These are phyloP conservation scores for Citrus sp. DNA, from an alignment of 345 rosid genomes.

Conservation along the genomic window DNA sequence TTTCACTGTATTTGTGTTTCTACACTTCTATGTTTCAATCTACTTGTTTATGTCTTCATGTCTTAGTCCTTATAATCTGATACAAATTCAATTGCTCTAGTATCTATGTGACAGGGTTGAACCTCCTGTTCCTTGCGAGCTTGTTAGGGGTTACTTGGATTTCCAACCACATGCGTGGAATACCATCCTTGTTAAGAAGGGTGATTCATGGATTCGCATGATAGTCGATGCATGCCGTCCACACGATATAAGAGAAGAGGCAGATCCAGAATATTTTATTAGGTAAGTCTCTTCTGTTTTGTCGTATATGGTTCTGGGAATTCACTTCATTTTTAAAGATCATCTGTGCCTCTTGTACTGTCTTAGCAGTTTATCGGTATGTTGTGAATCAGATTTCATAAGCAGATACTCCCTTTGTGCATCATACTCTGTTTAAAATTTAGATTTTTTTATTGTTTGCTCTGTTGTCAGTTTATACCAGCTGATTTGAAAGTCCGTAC, in stretches of 20 bases:
- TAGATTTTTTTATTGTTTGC: background rate
- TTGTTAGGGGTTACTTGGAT: constrained; percentile 96
- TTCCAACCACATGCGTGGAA: constrained; percentile 98
- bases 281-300: constrained; percentile 41
- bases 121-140: constrained; percentile 95
- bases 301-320: constrained; percentile 3
- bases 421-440: background rate
- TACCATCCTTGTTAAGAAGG: constrained; percentile 55
- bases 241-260: constrained; percentile 82
- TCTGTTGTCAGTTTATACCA: background rate
- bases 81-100: constrained; percentile 33
- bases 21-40: background rate
- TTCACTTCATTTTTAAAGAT: background rate
- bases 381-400: background rate
- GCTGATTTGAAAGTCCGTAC: background rate
- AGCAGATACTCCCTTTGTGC: background rate
- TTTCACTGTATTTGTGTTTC: background rate
- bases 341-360: background rate
- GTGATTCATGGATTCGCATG: constrained; percentile 70
- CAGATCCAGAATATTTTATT: constrained; percentile 75
- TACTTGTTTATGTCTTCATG: constrained; percentile 1
- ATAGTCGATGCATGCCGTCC: constrained; percentile 94
- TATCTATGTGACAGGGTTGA: constrained; percentile 94
- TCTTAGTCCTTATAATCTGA: constrained; percentile 18
- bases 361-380: background rate